Base-by-base conservation (phyloP, 2,329 filamentous ascomycete species). In the Chalara sp. region DNA sequence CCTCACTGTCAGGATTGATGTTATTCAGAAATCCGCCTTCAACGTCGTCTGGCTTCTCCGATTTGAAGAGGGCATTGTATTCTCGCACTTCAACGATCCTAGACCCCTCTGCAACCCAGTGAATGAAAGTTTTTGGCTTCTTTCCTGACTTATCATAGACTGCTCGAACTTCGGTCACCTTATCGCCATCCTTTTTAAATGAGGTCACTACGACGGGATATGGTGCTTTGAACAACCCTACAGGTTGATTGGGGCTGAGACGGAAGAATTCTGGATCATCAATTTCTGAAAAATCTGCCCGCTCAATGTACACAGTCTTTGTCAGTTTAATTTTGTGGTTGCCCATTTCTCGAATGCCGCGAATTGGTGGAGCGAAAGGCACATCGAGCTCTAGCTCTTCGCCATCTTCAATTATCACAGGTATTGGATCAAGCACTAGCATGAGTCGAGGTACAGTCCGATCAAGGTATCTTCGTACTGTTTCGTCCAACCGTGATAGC, bases 401-500 rank as follows among this genome's bases (percentile, higher is more conserved):
- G 0, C 87, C 75, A 61, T 92, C 87, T 58, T 93, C 87, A 53
- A 96, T 89, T 32, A 89, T 74, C 10, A 96, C 83, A 33, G 83
- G 84, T 44, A 96, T 74, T 0, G 92, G 92, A 58, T 96, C 89
- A 21, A 96, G 78, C 2, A 97, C 81, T 32, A 96, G 76, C 86
- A 95, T 93, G 10, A 96, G 76, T 30, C 92, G 84, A 2, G 92
- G 91, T 0, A 96, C 90, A 0, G 88, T 90, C 46, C 80, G 80
- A 67, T 97, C 92, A 11, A 97, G 83, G 66, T 96, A 95, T 57
- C 83, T 83, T 28, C 92, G 83, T 53, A 97, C 82, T 0, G 82
- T 84, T 64, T 92, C 83, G 63, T 97, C 92, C 55, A 97, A 89
- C n/a, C 86, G 83, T 51, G 78, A 71, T 44, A 89, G 84, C 66